phyloP scores from a whole-genome alignment of 2,329 filamentous ascomycete genomes.

The Juglanconis juglandina region DNA sequence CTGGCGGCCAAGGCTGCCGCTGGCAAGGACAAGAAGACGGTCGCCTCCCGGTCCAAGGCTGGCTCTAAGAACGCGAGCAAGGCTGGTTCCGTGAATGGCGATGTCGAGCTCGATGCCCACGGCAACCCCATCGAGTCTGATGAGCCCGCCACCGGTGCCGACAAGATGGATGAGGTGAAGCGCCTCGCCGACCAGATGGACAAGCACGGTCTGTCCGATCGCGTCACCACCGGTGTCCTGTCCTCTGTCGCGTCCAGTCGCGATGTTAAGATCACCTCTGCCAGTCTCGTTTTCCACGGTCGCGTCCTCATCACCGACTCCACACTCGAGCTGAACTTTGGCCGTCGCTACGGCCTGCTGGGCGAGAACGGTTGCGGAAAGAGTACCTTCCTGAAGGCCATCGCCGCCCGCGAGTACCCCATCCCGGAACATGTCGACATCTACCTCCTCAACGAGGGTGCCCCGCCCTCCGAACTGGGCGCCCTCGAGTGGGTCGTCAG shows the following conservation, averaged over 20 bases:
- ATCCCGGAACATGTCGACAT: constrained; percentile 97
- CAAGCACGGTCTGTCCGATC: constrained; percentile 91
- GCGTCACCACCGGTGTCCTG: constrained; percentile 96
- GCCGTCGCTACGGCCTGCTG: constrained; percentile 87
- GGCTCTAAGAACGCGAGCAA: constrained; percentile 63
- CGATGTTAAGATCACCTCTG: constrained; percentile 95
- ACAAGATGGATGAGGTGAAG: constrained; percentile 77
- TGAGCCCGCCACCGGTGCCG: constrained; percentile 64
- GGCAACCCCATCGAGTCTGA: constrained; percentile 56
- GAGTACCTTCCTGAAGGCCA: constrained; percentile 94
- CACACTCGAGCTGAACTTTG: constrained; percentile 88
- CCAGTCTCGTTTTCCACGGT: constrained; percentile 94
- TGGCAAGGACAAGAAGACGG: constrained; percentile 76
- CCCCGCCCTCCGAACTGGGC: constrained; percentile 80
- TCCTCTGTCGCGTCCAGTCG: constrained; percentile 79
- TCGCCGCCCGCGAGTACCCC: constrained; percentile 88
- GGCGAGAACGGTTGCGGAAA: constrained; percentile 99
- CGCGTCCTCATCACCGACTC: constrained; percentile 93
- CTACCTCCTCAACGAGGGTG: constrained; percentile 96
- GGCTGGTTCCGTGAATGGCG: constrained; percentile 66
- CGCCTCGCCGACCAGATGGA: constrained; percentile 91
- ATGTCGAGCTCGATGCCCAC: constrained; percentile 57
- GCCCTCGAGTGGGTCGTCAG: constrained; percentile 96
- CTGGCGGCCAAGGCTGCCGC: constrained; percentile 68
- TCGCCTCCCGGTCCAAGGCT: constrained; percentile 62